These are phyloP conservation scores for Grigorovia humatica DNA, from an alignment of 805 yeast genomes.

Conservation along the genomic window DNA sequence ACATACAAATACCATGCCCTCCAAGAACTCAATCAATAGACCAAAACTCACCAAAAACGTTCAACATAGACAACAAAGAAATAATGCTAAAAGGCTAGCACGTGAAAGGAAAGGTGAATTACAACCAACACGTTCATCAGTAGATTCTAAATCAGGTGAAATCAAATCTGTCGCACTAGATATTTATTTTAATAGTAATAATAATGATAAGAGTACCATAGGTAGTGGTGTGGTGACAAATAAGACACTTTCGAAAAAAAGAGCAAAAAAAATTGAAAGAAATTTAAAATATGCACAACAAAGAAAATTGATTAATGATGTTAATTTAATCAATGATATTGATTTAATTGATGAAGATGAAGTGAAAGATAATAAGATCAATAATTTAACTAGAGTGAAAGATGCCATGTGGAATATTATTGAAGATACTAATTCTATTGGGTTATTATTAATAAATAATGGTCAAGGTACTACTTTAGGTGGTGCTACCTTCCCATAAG, in stretches of 20 bases:
- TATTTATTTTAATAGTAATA: conserved; percentile 25
- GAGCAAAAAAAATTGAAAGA: conserved; percentile 69
- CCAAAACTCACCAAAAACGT: conserved; percentile 53
- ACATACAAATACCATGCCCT: conserved; percentile 47
- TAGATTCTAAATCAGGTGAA: conserved; percentile 32
- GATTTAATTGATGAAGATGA: conserved; percentile 15
- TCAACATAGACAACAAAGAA: conserved; percentile 38
- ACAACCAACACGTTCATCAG: conserved; percentile 40
- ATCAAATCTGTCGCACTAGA: conserved; percentile 35
- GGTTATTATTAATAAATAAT: conserved; percentile 34
- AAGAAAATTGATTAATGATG: conserved; percentile 38
- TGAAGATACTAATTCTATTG: conserved; percentile 40
- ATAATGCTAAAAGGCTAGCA: conserved; percentile 47
- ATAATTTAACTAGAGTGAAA: conserved; percentile 36
- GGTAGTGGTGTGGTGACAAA: conserved; percentile 33
- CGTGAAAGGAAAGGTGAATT: conserved; percentile 35
- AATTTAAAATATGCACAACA: conserved; percentile 60
- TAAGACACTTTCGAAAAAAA: conserved; percentile 61
- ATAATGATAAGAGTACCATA: conserved; percentile 6
- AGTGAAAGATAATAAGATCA: conserved; percentile 25
- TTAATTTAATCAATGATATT: conserved; percentile 38
- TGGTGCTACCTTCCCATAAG: conserved; percentile 45
- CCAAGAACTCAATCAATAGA: conserved; percentile 71
- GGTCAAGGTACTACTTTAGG: conserved; percentile 85
- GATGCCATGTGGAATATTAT: conserved; percentile 64